Evolutionary conservation across 257 asterid genomes (phyloP).

Genomic region (Echites panduratus): DNA sequence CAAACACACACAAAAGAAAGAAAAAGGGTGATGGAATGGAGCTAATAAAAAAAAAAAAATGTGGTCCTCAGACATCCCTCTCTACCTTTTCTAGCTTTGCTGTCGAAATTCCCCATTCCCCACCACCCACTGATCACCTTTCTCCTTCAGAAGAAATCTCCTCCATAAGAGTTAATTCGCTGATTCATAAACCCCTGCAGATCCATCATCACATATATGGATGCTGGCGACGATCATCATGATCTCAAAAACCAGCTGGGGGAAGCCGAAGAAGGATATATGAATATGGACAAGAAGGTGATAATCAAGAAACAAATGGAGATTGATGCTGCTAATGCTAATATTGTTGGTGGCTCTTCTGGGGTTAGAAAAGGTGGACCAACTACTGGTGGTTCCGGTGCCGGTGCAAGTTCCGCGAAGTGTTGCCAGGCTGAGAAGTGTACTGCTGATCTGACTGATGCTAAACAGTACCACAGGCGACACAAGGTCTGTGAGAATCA

Average conservation of each 20-base stretch:
- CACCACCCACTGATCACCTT: constrained; percentile 24
- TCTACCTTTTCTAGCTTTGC: constrained; percentile 32
- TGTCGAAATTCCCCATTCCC: constrained; percentile 49
- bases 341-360: constrained; percentile 4
- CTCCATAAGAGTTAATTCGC: background rate
- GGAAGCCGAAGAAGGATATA: background rate
- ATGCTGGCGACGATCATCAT: background rate
- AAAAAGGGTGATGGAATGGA: background rate
- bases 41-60: constrained; percentile 9
- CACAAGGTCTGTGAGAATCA: constrained; percentile 69
- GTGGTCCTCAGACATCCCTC: constrained; percentile 64
- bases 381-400: background rate
- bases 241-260: background rate
- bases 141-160: constrained; percentile 6
- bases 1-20: constrained; percentile 14
- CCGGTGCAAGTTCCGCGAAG: constrained; percentile 26
- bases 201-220: constrained; percentile 4
- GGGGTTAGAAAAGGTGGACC: background rate
- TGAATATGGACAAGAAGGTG: constrained; percentile 13
- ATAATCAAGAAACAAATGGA: constrained; percentile 20
- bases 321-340: background rate
- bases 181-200: background rate
- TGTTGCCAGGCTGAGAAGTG: constrained; percentile 65
- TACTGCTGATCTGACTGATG: constrained; percentile 41
- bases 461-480: constrained; percentile 59